phyloP scores from a whole-genome alignment of 176 grass and related monocot genomes.

The Eragrostis nindensis region DNA sequence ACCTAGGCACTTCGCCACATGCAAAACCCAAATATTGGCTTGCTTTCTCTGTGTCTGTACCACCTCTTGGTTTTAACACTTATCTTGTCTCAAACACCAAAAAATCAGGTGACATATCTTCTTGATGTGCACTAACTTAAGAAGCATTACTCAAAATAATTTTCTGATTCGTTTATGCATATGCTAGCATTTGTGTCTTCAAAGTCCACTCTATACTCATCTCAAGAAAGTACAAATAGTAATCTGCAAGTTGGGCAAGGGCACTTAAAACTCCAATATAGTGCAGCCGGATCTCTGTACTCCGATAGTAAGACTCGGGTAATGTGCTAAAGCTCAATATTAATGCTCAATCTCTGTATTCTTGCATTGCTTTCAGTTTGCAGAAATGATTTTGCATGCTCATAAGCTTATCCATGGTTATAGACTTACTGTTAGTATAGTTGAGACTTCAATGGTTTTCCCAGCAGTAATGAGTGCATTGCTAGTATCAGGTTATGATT shows the following conservation, averaged over 20 bases:
- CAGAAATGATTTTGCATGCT: background rate
- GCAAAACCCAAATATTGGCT: slow-evolving; percentile 88
- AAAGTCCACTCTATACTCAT: slow-evolving; percentile 47
- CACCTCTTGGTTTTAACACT: slow-evolving; percentile 88
- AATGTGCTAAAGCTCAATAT: slow-evolving; percentile 35
- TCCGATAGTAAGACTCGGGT: slow-evolving; percentile 68
- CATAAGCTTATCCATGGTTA: slow-evolving; percentile 26
- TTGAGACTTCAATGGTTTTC: background rate
- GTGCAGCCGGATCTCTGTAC: slow-evolving; percentile 61
- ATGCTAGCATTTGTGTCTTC: slow-evolving; percentile 64
- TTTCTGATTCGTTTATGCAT: slow-evolving; percentile 38
- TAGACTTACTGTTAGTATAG: background rate
- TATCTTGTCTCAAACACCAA: slow-evolving; percentile 75
- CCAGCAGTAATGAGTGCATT: slow-evolving; percentile 8
- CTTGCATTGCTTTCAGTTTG: background rate
- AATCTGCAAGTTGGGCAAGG: slow-evolving; percentile 72
- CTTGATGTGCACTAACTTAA: slow-evolving; percentile 18
- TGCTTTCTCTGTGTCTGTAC: slow-evolving; percentile 75
- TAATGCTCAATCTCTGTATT: slow-evolving; percentile 10
- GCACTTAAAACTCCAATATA: slow-evolving; percentile 72
- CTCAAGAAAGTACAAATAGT: slow-evolving; percentile 60
- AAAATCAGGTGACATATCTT: slow-evolving; percentile 64
- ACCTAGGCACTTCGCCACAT: slow-evolving; percentile 54
- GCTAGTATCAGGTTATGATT: slow-evolving; percentile 5
- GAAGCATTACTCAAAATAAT: background rate